Evolutionary conservation across 2,329 filamentous ascomycete genomes (phyloP).

Genomic region (Nemania diffusa): DNA sequence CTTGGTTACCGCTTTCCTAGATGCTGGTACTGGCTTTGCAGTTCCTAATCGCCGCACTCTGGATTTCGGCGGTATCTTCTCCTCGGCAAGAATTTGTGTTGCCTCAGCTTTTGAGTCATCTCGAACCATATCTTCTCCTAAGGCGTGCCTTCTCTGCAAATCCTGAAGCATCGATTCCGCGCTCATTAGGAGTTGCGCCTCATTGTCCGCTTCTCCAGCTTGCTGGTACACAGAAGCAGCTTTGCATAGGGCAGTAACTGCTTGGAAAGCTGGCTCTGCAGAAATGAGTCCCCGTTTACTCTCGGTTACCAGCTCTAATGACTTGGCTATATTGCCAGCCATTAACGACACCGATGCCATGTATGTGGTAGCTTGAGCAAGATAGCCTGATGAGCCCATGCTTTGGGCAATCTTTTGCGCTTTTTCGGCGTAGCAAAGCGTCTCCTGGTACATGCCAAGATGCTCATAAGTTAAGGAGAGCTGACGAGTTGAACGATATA

Average conservation of each 20-base stretch:
- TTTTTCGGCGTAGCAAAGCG: constrained; percentile 86
- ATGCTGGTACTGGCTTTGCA: constrained; percentile 33
- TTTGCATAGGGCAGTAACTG: constrained; percentile 63
- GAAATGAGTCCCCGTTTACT: constrained; percentile 63
- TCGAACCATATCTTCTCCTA: constrained; percentile 23
- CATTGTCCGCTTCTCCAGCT: constrained; percentile 57
- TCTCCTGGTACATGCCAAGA: constrained; percentile 87
- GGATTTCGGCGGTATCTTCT: constrained; percentile 43
- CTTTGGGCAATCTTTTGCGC: constrained; percentile 79
- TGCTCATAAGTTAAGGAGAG: constrained; percentile 83
- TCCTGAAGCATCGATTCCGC: constrained; percentile 60
- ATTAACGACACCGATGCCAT: constrained; percentile 65
- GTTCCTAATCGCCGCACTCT: constrained; percentile 37
- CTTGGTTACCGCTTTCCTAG: constrained; percentile 40
- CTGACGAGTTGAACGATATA: constrained; percentile 77
- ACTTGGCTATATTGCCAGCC: constrained; percentile 68
- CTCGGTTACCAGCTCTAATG: constrained; percentile 64
- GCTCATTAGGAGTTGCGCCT: constrained; percentile 56
- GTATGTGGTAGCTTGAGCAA: constrained; percentile 65
- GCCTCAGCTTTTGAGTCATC: constrained; percentile 53
- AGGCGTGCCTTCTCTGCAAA: constrained; percentile 44
- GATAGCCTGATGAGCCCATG: constrained; percentile 70
- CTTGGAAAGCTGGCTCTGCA: constrained; percentile 57
- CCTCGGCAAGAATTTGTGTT: constrained; percentile 50
- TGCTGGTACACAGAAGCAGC: constrained; percentile 67